A percentile compares a stretch with the other conserved stretches of the same genome.
phyloP scores from a whole-genome alignment of 83 land plant species.

The Thuja plicata region DNA sequence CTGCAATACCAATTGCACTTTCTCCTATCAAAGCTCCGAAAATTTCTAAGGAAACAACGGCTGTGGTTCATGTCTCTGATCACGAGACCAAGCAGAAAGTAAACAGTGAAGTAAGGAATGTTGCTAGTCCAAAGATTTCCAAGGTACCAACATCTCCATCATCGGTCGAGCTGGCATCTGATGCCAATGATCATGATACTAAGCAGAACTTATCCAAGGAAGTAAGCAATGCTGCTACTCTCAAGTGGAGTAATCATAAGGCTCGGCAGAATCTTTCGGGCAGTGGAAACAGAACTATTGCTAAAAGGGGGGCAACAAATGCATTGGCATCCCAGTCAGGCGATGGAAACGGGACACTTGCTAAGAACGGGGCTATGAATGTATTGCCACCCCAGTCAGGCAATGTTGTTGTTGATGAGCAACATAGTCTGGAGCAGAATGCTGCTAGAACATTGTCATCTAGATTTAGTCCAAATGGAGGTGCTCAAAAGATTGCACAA shows the following conservation, averaged over 20 bases:
- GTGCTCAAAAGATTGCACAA: conserved; percentile 27
- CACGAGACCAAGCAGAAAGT: neutral
- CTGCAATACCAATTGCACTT: neutral
- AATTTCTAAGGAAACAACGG: neutral
- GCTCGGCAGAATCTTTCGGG: neutral
- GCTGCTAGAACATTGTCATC: conserved; percentile 81
- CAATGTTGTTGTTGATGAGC: conserved; percentile 34
- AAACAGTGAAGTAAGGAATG: neutral
- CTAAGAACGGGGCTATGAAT: conserved; percentile 1
- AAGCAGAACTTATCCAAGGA: conserved; percentile 4
- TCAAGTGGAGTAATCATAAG: conserved; percentile 17
- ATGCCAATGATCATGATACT: neutral
- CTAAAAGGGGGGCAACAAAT: neutral
- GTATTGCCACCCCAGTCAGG: neutral
- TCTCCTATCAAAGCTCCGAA: neutral
- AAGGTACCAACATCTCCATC: neutral
- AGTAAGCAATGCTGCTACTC: conserved; percentile 11
- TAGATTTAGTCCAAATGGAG: conserved; percentile 52
- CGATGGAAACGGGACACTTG: neutral
- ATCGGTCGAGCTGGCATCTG: neutral
- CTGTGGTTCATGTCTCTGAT: neutral
- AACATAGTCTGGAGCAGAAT: conserved; percentile 73
- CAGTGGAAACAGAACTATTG: neutral
- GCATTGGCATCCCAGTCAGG: neutral
- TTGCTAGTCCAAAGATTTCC: neutral